Conservation (phyloP, 2,329 filamentous ascomycete species). For the Fusarium anguioides region DNA sequence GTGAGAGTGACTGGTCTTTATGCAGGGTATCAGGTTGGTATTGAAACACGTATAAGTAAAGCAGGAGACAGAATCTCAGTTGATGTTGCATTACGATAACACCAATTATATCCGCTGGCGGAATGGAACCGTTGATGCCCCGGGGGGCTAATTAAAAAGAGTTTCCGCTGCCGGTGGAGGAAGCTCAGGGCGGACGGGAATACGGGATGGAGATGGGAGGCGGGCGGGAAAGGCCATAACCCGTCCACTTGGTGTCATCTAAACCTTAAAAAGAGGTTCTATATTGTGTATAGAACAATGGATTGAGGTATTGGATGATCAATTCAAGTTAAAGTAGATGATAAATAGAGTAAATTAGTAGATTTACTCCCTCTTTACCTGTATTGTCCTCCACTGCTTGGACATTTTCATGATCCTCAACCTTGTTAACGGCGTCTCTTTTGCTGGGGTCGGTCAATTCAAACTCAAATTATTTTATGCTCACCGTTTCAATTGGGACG, state of each 20-base stretch:
- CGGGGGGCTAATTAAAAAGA: conserved; percentile 30
- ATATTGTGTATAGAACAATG: neutral
- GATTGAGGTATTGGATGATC: neutral
- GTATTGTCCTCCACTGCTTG: neutral
- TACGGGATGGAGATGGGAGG: conserved; percentile 5
- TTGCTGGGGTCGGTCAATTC: neutral
- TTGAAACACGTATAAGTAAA: neutral
- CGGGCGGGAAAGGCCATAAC: conserved; percentile 14
- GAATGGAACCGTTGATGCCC: neutral
- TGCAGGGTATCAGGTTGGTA: neutral
- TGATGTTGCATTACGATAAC: conserved; percentile 7
- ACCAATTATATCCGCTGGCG: conserved; percentile 31
- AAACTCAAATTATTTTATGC: conserved; percentile 15
- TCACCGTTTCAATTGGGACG: conserved; percentile 22
- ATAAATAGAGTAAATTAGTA: neutral
- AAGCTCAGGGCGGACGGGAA: conserved; percentile 1
- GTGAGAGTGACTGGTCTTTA: no score
- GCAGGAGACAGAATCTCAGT: neutral
- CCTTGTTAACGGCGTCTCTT: conserved; percentile 11
- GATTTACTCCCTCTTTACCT: conserved; percentile 25
- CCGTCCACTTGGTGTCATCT: neutral
- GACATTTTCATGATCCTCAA: conserved; percentile 12
- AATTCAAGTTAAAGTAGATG: neutral
- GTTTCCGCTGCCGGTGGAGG: conserved; percentile 22
- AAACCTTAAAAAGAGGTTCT: neutral